Evolutionary conservation across 495 filamentous ascomycete genomes (phyloP), one percentile per base, ranked within the genome.

Genomic region (Elasticomyces elasticus): DNA sequence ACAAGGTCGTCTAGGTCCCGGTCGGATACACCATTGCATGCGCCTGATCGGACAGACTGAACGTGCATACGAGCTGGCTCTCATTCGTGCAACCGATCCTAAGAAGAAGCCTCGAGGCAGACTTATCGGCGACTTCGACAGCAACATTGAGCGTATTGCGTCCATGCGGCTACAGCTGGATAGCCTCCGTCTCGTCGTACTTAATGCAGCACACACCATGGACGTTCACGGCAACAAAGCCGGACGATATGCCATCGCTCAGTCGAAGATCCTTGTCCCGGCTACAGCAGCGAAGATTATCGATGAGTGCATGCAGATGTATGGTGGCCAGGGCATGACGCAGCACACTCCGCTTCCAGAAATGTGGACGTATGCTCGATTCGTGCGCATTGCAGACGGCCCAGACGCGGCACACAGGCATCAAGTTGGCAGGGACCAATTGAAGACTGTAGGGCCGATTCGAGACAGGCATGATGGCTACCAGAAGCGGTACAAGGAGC

Each of bases 11-110:
- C 63, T 72, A 30, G 70, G 70, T 1, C 69, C 69, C 3, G 70
- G 70, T 23, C 53, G 70, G 13, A 72, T 72, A 31, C 70, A 72
- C 55, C 70, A 72, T 57, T 67, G 64, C 54, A 72, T 72, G 70
- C 64, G 70, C 1, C 55, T 69, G 33, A 65, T 72, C 37, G 70
- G 70, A 11, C 66, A 70, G 49, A 61, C 64, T 17, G 70, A 72
- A 56, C 61, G 69, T 5, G 70, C 70, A 0, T 68, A 62, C 55
- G 70, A 72, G 51, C 60, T 70, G 5, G 65, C 66, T 7, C 57
- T 72, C 27, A 60, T 69, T 31, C 62, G 69, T 15, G 59, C 55
- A 55, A 67, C 62, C 30, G 69, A 72, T 38, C 55, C 57, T 5
- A 44, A 56, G 35, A 71, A 71, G 62, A 70, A 64, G 52, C 70